These are phyloP conservation scores for Coprinopsis sp. DNA, from an alignment of 768 basidiomycete genomes.

Conservation along the genomic window DNA sequence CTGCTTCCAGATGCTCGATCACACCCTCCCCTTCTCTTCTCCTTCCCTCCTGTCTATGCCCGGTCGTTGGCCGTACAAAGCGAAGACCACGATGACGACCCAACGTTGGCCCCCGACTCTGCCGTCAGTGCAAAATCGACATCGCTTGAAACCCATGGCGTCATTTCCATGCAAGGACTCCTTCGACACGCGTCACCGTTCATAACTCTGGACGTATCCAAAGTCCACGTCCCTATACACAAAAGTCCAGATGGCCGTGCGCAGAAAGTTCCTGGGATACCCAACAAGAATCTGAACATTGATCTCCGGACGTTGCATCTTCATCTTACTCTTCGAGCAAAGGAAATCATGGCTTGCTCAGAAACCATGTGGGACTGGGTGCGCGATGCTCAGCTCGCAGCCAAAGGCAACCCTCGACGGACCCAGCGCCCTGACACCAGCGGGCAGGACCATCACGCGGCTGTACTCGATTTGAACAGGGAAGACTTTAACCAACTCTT, in stretches of 20 bases:
- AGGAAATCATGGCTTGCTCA: slow-evolving; percentile 64
- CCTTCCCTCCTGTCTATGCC: slow-evolving; percentile 57
- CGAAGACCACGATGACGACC: no score
- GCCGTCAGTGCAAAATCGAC: no score
- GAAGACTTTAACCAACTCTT: slow-evolving; percentile 60
- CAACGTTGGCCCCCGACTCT: no score
- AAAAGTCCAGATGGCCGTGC: slow-evolving; percentile 11
- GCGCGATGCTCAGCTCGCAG: slow-evolving; percentile 38
- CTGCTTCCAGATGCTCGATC: slow-evolving; percentile 53
- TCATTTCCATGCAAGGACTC: slow-evolving; percentile 32
- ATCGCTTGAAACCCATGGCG: no score
- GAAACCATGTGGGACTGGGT: slow-evolving; percentile 84
- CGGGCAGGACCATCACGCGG: slow-evolving; percentile 2
- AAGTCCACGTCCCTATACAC: slow-evolving; percentile 18
- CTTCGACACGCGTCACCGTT: slow-evolving; percentile 40
- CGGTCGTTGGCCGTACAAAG: no score
- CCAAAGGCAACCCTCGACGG: slow-evolving; percentile 11
- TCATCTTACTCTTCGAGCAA: slow-evolving; percentile 55
- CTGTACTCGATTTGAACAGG: slow-evolving; percentile 39
- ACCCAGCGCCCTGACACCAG: no score
- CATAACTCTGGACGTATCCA: slow-evolving; percentile 41
- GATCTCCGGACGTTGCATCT: slow-evolving; percentile 58
- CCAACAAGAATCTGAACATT: slow-evolving; percentile 48
- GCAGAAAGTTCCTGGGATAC: slow-evolving; percentile 35
- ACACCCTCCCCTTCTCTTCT: slow-evolving; percentile 56